Evolutionary conservation across 2,329 filamentous ascomycete genomes (phyloP).

Genomic region (Zymoseptoria passerinii): DNA sequence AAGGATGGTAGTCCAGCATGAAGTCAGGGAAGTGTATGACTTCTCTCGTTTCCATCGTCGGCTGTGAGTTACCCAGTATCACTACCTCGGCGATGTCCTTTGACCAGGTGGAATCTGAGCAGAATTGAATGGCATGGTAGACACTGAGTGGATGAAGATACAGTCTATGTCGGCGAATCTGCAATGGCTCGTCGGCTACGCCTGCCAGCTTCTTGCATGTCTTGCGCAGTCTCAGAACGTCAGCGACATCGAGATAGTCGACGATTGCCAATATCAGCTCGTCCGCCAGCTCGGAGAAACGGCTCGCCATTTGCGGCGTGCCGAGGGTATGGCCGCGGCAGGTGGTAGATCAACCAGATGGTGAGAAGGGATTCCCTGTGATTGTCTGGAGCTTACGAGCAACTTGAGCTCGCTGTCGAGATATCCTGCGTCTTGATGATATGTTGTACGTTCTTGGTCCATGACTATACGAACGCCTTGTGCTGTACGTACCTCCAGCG

Average conservation of each 20-base stretch:
- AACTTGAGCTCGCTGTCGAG: not conserved
- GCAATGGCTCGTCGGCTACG: not conserved
- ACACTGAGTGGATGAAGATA: slow-evolving; percentile 3
- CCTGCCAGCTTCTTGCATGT: slow-evolving; percentile 1
- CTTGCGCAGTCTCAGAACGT: not conserved
- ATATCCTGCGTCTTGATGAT: not conserved
- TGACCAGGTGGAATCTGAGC: not conserved
- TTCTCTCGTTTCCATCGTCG: slow-evolving; percentile 1
- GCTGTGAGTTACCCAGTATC: slow-evolving; percentile 1
- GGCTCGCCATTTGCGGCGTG: not conserved
- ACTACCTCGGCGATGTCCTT: slow-evolving; percentile 1
- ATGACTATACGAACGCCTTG: not conserved
- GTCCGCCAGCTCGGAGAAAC: not conserved
- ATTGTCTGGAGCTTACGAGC: not conserved
- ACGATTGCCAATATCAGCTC: slow-evolving; percentile 3
- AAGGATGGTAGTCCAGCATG: slow-evolving; percentile 4
- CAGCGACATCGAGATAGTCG: not conserved
- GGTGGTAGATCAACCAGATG: not conserved
- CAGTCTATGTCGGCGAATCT: slow-evolving; percentile 1
- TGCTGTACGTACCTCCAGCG: not conserved
- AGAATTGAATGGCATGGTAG: slow-evolving; percentile 1
- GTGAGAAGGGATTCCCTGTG: not conserved
- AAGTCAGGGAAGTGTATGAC: slow-evolving; percentile 1
- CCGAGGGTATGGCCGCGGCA: not conserved
- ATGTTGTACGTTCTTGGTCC: not conserved